Evolutionary conservation across 2,329 filamentous ascomycete species (phyloP).

Genomic region (Fusarium sp.): DNA sequence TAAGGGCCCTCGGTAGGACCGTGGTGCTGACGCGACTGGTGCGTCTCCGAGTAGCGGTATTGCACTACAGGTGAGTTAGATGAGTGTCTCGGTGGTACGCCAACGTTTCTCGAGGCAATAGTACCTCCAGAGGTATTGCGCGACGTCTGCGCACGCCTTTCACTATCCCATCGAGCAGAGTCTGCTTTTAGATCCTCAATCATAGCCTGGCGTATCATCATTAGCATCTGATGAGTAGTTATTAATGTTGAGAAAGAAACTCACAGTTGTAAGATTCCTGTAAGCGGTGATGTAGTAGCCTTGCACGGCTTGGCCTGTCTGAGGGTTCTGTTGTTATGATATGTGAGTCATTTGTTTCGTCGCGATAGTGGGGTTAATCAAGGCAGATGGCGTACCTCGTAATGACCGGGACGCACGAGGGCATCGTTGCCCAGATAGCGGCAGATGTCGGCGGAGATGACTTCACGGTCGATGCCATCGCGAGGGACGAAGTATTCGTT

Average conservation of each 20-base stretch:
- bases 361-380: neutral
- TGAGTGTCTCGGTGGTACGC: constrained; percentile 58
- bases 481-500: constrained; percentile 85
- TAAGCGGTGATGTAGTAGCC: constrained; percentile 85
- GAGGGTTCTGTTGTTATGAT: constrained; percentile 56
- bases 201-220: constrained; percentile 61
- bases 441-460: constrained; percentile 86
- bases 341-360: constrained; percentile 40
- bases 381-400: constrained; percentile 65
- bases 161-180: constrained; percentile 69
- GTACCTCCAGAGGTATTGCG: constrained; percentile 68
- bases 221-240: constrained; percentile 17
- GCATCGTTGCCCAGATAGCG: constrained; percentile 86
- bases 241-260: constrained; percentile 43
- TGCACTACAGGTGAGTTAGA: constrained; percentile 70
- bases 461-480: constrained; percentile 84
- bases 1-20: constrained; percentile 56
- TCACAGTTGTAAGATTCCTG: constrained; percentile 80
- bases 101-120: constrained; percentile 62
- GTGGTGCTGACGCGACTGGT: constrained; percentile 59
- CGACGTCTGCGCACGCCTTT: constrained; percentile 65
- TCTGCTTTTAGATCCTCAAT: constrained; percentile 71
- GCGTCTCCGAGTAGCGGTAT: constrained; percentile 65
- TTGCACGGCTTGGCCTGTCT: constrained; percentile 68
- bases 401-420: constrained; percentile 77